Conservation (phyloP, 148 eudicot species). For the Rhododendron ovatum region DNA sequence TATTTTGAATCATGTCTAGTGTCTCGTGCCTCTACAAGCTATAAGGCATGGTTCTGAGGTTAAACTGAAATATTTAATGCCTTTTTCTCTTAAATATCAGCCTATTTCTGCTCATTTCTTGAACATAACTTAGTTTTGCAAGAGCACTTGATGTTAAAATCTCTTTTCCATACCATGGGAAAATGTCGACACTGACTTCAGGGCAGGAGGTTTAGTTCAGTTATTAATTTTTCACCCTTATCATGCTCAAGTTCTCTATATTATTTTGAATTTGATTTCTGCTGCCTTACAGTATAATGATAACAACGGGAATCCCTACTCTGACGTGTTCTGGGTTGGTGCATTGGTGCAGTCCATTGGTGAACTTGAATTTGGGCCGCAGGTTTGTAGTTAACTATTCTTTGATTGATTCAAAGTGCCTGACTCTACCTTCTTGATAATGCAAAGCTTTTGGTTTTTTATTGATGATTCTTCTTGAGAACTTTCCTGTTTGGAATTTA, state of each 20-base stretch:
- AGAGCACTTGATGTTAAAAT: neutral
- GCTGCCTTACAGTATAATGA: slow-evolving; percentile 70
- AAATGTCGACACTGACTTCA: neutral
- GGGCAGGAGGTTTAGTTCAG: neutral
- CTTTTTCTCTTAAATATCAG: neutral
- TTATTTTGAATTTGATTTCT: neutral
- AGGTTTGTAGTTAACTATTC: slow-evolving; percentile 44
- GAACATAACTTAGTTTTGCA: neutral
- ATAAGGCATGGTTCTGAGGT: neutral
- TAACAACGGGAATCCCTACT: slow-evolving; percentile 84
- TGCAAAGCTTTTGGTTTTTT: neutral
- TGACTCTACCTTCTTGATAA: neutral
- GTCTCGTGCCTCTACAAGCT: neutral
- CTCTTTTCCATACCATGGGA: neutral
- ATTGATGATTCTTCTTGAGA: neutral
- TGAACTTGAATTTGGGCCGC: slow-evolving; percentile 94
- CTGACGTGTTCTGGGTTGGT: slow-evolving; percentile 93
- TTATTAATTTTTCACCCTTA: neutral
- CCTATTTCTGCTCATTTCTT: neutral
- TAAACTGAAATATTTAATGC: neutral
- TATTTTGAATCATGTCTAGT: neutral
- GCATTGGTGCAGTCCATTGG: slow-evolving; percentile 89
- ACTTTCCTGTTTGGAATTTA: neutral
- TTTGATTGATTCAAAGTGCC: neutral
- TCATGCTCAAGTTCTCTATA: neutral